Percentiles rank a stretch among this genome's conserved stretches.
Conservation (phyloP, 352 stramenopile genomes). For the Peronosclerospora sorghi region DNA sequence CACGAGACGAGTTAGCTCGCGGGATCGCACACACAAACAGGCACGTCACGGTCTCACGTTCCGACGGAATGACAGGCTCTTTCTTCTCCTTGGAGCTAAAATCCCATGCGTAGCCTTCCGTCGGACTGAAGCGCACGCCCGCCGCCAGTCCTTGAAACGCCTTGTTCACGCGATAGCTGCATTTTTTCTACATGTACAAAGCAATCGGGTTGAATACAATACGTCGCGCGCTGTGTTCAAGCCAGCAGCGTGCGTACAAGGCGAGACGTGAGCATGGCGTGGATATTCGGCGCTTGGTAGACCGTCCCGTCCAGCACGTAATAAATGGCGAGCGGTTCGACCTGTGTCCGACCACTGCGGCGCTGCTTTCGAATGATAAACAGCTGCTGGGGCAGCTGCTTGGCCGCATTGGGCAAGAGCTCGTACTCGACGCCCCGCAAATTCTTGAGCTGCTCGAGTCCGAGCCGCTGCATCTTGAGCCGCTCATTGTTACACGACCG, state of each 20-base stretch:
- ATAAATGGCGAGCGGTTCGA: conserved; percentile 77
- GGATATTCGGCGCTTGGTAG: conserved; percentile 83
- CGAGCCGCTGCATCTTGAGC: conserved; percentile 83
- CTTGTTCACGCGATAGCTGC: conserved; percentile 77
- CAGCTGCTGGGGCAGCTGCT: conserved; percentile 80
- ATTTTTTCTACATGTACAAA: conserved; percentile 83
- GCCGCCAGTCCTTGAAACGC: conserved; percentile 64
- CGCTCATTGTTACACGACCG: conserved; percentile 85
- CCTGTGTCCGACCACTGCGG: conserved; percentile 57
- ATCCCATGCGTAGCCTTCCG: conserved; percentile 79
- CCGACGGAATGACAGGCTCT: conserved; percentile 69
- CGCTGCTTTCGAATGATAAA: conserved; percentile 84
- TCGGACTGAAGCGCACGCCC: conserved; percentile 76
- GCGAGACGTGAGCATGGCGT: conserved; percentile 79
- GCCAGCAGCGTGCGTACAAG: conserved; percentile 44
- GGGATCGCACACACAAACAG: too few species aligned
- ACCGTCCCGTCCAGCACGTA: conserved; percentile 82
- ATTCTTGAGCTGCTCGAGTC: conserved; percentile 79
- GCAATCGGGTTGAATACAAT: too few species aligned
- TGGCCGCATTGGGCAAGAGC: conserved; percentile 67
- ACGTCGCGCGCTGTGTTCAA: too few species aligned
- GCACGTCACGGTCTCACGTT: conserved; percentile 35
- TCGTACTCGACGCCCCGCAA: conserved; percentile 85
- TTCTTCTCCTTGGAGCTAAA: conserved; percentile 83
- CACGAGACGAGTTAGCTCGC: too few species aligned